Evolutionary conservation across 176 grass and related monocot species (phyloP).

Genomic region (Thinopyrum elongatum): DNA sequence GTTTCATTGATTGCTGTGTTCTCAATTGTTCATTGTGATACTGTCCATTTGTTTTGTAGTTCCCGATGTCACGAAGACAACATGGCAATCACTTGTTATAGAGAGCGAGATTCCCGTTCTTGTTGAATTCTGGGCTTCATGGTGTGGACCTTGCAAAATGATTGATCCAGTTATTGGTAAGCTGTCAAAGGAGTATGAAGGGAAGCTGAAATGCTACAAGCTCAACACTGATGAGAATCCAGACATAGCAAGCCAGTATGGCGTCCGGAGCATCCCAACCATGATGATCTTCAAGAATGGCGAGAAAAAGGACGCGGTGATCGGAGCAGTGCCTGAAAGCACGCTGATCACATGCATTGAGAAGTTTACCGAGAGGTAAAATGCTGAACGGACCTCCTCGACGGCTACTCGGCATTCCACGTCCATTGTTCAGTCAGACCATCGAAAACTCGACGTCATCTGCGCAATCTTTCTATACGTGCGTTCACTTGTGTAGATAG

Average conservation of each 20-base stretch:
- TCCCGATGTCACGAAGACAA: slow-evolving; percentile 58
- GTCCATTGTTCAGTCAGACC: not conserved
- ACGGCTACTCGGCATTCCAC: not conserved
- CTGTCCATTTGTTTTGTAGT: slow-evolving; percentile 23
- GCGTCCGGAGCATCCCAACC: slow-evolving; percentile 87
- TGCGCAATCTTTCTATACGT: not conserved
- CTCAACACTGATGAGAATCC: slow-evolving; percentile 82
- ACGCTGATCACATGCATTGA: slow-evolving; percentile 59
- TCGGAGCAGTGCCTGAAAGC: slow-evolving; percentile 76
- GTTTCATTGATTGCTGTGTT: not conserved
- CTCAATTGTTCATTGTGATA: not conserved
- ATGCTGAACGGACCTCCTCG: not conserved
- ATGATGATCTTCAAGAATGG: slow-evolving; percentile 82
- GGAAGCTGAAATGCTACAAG: slow-evolving; percentile 82
- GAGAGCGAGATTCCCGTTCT: slow-evolving; percentile 73
- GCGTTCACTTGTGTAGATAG: slow-evolving; percentile 8
- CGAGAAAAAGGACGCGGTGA: slow-evolving; percentile 72
- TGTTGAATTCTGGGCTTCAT: slow-evolving; percentile 84
- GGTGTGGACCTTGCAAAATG: slow-evolving; percentile 92
- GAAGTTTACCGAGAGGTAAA: slow-evolving; percentile 50
- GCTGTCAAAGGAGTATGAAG: slow-evolving; percentile 78
- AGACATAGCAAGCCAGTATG: slow-evolving; percentile 57
- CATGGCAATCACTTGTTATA: slow-evolving; percentile 60
- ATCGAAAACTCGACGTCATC: not conserved
- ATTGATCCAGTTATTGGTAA: slow-evolving; percentile 74